Evolutionary conservation across 495 filamentous ascomycete species (phyloP).

Genomic region (Jackrogersella multiformis): DNA sequence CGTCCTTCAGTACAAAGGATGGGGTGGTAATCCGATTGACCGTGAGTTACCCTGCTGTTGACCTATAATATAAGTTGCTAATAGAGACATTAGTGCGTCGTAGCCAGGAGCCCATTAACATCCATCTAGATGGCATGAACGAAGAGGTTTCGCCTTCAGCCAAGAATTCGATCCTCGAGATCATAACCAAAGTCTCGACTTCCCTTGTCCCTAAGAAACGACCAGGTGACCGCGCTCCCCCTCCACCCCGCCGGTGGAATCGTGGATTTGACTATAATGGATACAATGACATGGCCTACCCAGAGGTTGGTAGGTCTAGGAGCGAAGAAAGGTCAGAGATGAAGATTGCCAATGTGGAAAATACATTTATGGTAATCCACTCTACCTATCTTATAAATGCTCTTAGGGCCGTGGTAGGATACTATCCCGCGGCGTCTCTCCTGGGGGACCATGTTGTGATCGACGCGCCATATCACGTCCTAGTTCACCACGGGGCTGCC

Average conservation of each 20-base stretch:
- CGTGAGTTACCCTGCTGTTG: constrained; percentile 26
- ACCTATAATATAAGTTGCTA: background rate
- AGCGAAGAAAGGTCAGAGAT: constrained; percentile 17
- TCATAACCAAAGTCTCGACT: constrained; percentile 44
- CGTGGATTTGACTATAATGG: background rate
- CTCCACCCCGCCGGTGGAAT: background rate
- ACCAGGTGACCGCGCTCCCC: background rate
- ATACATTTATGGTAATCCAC: constrained; percentile 49
- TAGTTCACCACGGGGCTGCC: constrained; percentile 47
- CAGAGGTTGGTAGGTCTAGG: background rate
- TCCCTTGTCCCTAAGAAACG: background rate
- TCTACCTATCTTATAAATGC: constrained; percentile 52
- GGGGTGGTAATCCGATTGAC: constrained; percentile 38
- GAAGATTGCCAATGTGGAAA: constrained; percentile 37
- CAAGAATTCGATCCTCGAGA: constrained; percentile 48
- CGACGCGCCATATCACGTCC: constrained; percentile 48
- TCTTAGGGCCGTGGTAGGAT: constrained; percentile 49
- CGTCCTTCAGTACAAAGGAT: constrained; percentile 40
- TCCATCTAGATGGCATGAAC: constrained; percentile 26
- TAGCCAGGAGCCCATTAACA: constrained; percentile 45
- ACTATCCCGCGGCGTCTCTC: constrained; percentile 47
- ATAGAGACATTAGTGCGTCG: constrained; percentile 36
- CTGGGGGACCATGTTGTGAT: constrained; percentile 42
- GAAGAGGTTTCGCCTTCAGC: constrained; percentile 9
- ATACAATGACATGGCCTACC: background rate